These are phyloP conservation scores for Malassezia obtusa DNA, from an alignment of 1,284 basidiomycete genomes.

Conservation along the genomic window DNA sequence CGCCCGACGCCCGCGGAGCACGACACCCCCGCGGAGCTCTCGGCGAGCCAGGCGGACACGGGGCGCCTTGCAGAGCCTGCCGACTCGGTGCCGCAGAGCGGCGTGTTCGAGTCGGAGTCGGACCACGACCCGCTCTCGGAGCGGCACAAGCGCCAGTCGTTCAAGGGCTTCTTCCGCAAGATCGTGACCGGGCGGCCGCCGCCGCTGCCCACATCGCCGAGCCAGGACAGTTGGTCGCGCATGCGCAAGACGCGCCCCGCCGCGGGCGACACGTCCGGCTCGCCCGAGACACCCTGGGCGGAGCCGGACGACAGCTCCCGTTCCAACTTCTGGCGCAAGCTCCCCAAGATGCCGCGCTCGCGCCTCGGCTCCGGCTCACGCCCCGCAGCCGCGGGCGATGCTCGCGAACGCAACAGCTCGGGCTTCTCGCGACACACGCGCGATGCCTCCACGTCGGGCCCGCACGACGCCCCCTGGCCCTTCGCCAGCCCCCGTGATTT, in stretches of 20 bases:
- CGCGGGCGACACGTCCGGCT: neutral
- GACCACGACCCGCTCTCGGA: constrained; percentile 6
- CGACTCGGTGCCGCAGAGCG: neutral
- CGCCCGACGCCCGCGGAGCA: neutral
- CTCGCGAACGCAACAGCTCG: neutral
- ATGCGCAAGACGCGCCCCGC: neutral
- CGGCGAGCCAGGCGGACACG: neutral
- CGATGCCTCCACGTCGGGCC: neutral
- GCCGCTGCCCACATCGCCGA: neutral
- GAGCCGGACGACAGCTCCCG: neutral
- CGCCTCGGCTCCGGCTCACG: no score
- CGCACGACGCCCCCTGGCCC: neutral
- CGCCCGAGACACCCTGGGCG: neutral
- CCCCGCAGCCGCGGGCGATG: neutral
- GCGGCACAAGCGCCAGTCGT: constrained; percentile 12
- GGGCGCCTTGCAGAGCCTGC: neutral
- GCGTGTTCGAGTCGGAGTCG: neutral
- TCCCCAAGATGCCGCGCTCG: neutral
- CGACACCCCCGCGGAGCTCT: no score
- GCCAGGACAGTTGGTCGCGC: neutral
- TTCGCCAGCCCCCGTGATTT: neutral
- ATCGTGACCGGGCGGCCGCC: neutral
- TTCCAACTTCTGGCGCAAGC: neutral
- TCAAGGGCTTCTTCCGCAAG: constrained; percentile 14
- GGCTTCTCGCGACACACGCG: neutral